phyloP scores from a whole-genome alignment of 2,329 filamentous ascomycete species.

The Trichoderma sp. region DNA sequence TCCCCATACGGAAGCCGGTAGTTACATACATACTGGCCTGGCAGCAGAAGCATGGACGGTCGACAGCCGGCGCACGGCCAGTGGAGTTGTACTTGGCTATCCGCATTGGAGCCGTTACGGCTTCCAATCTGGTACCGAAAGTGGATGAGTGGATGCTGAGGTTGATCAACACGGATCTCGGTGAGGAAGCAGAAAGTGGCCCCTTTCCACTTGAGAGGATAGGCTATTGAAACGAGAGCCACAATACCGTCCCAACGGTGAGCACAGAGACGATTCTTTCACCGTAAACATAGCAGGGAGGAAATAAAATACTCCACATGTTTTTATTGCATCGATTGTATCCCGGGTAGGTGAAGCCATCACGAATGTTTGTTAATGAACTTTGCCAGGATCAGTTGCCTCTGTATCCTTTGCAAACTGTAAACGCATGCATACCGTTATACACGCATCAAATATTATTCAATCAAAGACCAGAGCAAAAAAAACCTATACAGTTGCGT shows the following conservation, averaged over 20 bases:
- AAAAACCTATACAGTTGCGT: not conserved
- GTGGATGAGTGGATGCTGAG: not conserved
- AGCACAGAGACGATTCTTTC: not conserved
- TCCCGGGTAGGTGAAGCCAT: not conserved
- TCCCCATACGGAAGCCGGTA: not conserved
- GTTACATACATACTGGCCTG: not conserved
- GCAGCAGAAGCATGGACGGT: not conserved
- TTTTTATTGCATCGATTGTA: not conserved
- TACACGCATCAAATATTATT: no score
- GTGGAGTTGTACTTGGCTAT: constrained; percentile 3
- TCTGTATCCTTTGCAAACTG: not conserved
- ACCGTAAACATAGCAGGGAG: not conserved
- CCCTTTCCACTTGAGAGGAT: not conserved
- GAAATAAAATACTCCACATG: not conserved
- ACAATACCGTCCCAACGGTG: not conserved
- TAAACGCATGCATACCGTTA: no score
- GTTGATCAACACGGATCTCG: not conserved
- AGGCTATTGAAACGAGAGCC: not conserved
- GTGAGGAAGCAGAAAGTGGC: not conserved
- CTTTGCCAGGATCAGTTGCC: not conserved
- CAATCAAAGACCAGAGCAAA: not conserved
- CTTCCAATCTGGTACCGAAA: not conserved
- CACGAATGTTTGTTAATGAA: not conserved
- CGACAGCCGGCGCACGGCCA: not conserved
- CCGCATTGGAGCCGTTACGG: not conserved